A percentile compares a stretch with the other conserved stretches of the same genome.
Evolutionary conservation across 768 basidiomycete genomes (phyloP).

Genomic region (Lentinula lateritia): DNA sequence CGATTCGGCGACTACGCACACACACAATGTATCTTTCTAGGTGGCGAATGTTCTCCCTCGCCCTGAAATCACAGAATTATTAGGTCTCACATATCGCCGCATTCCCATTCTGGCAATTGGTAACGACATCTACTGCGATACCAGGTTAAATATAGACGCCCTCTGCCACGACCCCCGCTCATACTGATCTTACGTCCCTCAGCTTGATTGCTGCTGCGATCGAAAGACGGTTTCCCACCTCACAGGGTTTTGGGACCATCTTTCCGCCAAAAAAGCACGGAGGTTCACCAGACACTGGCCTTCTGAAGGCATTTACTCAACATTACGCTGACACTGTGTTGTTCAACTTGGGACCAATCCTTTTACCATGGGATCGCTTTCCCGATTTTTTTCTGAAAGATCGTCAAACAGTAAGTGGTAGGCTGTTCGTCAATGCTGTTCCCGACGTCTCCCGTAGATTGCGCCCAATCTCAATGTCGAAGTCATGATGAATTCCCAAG

Average conservation of each 20-base stretch:
- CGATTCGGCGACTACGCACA: not conserved
- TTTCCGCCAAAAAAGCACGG: conserved; percentile 42
- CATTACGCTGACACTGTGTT: conserved; percentile 39
- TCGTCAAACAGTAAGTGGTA: conserved; percentile 33
- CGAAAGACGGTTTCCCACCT: conserved; percentile 49
- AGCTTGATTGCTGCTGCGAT: conserved; percentile 45
- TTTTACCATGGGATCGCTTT: conserved; percentile 45
- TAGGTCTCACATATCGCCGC: conserved; percentile 49
- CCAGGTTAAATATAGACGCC: conserved; percentile 22
- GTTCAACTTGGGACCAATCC: conserved; percentile 32
- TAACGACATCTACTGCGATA: conserved; percentile 58
- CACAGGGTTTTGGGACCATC: conserved; percentile 40
- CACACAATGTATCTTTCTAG: conserved; percentile 20
- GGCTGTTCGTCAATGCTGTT: not conserved
- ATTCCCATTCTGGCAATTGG: conserved; percentile 59
- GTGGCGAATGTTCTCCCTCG: conserved; percentile 47
- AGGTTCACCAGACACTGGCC: conserved; percentile 34
- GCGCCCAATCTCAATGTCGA: conserved; percentile 32
- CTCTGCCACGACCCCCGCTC: not conserved
- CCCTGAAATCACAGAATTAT: conserved; percentile 46
- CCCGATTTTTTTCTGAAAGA: conserved; percentile 44
- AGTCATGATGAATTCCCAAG: conserved; percentile 25
- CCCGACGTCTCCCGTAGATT: conserved; percentile 17
- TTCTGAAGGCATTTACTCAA: conserved; percentile 43
- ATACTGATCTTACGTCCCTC: not conserved